Evolutionary conservation across 2,329 filamentous ascomycete species (phyloP).

Genomic region (Pseudodiploospora longispora): DNA sequence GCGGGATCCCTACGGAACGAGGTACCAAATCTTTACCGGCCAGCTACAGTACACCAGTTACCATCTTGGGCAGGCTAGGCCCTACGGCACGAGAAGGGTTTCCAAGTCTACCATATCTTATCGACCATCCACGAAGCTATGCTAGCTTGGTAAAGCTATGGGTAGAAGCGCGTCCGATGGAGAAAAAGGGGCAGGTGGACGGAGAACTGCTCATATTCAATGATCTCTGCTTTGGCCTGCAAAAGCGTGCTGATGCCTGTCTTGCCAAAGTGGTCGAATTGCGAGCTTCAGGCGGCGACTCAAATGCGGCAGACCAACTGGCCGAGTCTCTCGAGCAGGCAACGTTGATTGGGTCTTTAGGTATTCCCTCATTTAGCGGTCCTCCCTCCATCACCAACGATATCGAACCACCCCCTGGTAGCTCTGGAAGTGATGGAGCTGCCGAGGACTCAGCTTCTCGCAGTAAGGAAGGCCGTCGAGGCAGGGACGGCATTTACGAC

Average conservation of each 20-base stretch:
- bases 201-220: constrained; percentile 48
- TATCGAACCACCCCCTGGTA: constrained; percentile 35
- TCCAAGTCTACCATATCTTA: constrained; percentile 83
- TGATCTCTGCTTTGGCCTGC: constrained; percentile 39
- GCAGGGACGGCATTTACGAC: constrained; percentile 18
- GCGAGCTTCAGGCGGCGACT: constrained; percentile 28
- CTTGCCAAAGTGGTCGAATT: constrained; percentile 40
- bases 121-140: constrained; percentile 81
- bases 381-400: constrained; percentile 19
- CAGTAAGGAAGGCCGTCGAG: constrained; percentile 24
- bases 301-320: constrained; percentile 27
- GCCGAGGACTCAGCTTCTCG: constrained; percentile 18
- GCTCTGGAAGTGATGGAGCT: constrained; percentile 40
- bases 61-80: constrained; percentile 76
- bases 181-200: constrained; percentile 27
- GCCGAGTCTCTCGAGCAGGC: constrained; percentile 41
- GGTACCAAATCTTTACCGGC: constrained; percentile 60
- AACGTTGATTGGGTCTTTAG: constrained; percentile 27
- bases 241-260: constrained; percentile 43
- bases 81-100: constrained; percentile 82
- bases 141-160: constrained; percentile 76
- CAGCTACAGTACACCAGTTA: constrained; percentile 85
- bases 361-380: constrained; percentile 17
- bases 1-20: constrained; percentile 68
- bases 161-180: constrained; percentile 48